Conservation (phyloP, 2,329 filamentous ascomycete species). For the Ramichloridium luteum region DNA sequence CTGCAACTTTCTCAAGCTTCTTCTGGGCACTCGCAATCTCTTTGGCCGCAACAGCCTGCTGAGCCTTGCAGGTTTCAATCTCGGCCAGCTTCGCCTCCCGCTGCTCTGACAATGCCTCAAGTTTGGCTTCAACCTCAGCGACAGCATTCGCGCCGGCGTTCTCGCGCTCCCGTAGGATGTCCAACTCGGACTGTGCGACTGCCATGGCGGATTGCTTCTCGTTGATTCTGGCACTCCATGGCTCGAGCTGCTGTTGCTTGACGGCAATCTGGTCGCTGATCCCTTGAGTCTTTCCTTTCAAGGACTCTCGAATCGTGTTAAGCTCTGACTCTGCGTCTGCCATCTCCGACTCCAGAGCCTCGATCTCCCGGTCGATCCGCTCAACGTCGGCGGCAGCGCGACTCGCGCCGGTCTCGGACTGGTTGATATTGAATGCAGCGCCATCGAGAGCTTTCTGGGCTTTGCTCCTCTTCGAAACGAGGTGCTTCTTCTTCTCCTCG, state of each 20-base stretch:
- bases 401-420: slow-evolving; percentile 65
- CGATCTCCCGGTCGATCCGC: slow-evolving; percentile 61
- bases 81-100: slow-evolving; percentile 59
- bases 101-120: slow-evolving; percentile 58
- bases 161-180: slow-evolving; percentile 79
- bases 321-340: slow-evolving; percentile 72
- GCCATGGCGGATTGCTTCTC: slow-evolving; percentile 90
- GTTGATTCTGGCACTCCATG: slow-evolving; percentile 95
- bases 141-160: slow-evolving; percentile 77
- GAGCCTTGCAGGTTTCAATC: slow-evolving; percentile 60
- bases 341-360: slow-evolving; percentile 62
- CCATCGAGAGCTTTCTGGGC: slow-evolving; percentile 75
- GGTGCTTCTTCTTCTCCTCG: slow-evolving; percentile 93
- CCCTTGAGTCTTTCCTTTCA: slow-evolving; percentile 92
- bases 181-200: slow-evolving; percentile 86
- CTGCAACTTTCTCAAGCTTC: slow-evolving; percentile 58
- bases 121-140: slow-evolving; percentile 70
- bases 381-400: slow-evolving; percentile 70
- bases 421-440: slow-evolving; percentile 60
- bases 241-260: slow-evolving; percentile 89
- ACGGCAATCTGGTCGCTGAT: slow-evolving; percentile 84
- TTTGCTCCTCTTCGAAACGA: slow-evolving; percentile 85
- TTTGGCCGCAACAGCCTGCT: slow-evolving; percentile 60
- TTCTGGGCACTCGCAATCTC: slow-evolving; percentile 60
- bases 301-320: slow-evolving; percentile 64